phyloP scores from a whole-genome alignment of 257 asterid species.

The Datura wrightii region DNA sequence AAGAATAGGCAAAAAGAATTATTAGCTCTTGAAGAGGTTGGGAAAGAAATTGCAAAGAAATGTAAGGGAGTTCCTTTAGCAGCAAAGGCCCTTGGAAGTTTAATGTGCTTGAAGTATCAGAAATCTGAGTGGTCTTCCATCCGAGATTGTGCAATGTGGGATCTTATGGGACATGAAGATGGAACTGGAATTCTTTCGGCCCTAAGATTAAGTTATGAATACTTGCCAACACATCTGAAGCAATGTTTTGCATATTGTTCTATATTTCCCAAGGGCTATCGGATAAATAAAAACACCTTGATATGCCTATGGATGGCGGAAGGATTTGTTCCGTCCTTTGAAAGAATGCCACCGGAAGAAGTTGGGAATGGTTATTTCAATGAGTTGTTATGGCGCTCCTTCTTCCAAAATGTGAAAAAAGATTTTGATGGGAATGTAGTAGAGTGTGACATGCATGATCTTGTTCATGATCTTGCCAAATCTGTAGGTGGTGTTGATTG shows the following conservation, averaged over 20 bases:
- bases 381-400: conserved; percentile 58
- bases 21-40: conserved; percentile 38
- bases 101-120: conserved; percentile 53
- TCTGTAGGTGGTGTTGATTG: conserved; percentile 33
- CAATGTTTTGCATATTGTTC: conserved; percentile 68
- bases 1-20: conserved; percentile 38
- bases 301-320: conserved; percentile 67
- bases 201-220: conserved; percentile 62
- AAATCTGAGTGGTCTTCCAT: conserved; percentile 58
- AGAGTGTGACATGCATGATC: conserved; percentile 32
- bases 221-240: conserved; percentile 66
- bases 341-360: conserved; percentile 47
- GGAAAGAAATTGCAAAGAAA: conserved; percentile 57
- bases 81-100: conserved; percentile 68
- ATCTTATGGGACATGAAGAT: conserved; percentile 45
- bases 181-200: conserved; percentile 56
- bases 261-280: conserved; percentile 70
- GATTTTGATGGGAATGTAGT: conserved; percentile 26
- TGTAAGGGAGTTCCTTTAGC: conserved; percentile 78
- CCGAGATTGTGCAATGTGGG: conserved; percentile 63
- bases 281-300: conserved; percentile 59
- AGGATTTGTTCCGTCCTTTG: conserved; percentile 54
- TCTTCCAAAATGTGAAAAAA: conserved; percentile 46
- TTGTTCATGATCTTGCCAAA: conserved; percentile 32
- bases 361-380: conserved; percentile 57